phyloP scores from a whole-genome alignment of 495 filamentous ascomycete species.

The Halenospora varia region DNA sequence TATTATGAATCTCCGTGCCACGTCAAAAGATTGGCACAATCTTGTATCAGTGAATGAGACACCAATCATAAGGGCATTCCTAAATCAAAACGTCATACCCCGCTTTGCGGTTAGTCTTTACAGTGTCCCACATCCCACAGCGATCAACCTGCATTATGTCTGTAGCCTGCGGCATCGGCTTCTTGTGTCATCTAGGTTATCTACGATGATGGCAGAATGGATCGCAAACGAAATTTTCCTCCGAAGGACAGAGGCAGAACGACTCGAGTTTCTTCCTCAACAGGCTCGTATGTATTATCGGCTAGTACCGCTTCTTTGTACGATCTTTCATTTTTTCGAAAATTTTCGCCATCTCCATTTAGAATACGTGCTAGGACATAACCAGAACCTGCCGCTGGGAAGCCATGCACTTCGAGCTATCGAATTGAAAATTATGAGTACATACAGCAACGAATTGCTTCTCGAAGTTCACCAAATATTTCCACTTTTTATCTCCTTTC shows the following conservation, averaged over 20 bases:
- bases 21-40: constrained; percentile 43
- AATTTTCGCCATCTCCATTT: constrained; percentile 47
- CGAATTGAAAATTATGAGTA: constrained; percentile 43
- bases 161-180: constrained; percentile 50
- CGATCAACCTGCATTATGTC: constrained; percentile 45
- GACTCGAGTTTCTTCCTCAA: constrained; percentile 43
- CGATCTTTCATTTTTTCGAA: constrained; percentile 53
- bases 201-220: constrained; percentile 46
- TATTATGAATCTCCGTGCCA: constrained; percentile 42
- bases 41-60: constrained; percentile 46
- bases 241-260: constrained; percentile 40
- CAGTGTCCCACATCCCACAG: constrained; percentile 34
- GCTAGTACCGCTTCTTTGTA: constrained; percentile 47
- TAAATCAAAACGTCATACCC: constrained; percentile 41
- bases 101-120: constrained; percentile 47
- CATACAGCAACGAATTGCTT: constrained; percentile 49
- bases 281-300: constrained; percentile 48
- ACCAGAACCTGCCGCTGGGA: background rate
- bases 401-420: constrained; percentile 34
- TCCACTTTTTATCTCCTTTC: constrained; percentile 45
- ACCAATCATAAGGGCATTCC: constrained; percentile 46
- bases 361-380: constrained; percentile 33
- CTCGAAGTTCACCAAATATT: constrained; percentile 48
- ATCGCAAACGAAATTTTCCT: constrained; percentile 49
- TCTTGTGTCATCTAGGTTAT: constrained; percentile 46